phyloP scores from a whole-genome alignment of 495 filamentous ascomycete genomes.

The Aspergillus asperescens region DNA sequence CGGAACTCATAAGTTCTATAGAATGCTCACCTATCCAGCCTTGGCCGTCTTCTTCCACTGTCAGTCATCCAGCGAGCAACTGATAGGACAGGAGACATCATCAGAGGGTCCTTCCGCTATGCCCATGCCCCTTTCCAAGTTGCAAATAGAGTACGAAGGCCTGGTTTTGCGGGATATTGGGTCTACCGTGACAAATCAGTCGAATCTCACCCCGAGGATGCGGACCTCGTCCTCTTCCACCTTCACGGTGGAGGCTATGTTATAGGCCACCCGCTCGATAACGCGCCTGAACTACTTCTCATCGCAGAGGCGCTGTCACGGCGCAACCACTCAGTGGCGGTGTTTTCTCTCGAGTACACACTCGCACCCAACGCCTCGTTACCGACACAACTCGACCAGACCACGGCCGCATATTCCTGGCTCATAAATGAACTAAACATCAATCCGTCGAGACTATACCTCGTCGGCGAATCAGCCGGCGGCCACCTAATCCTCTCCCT shows the following conservation, averaged over 20 bases:
- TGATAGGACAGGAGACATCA: neutral
- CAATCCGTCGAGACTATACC: conserved; percentile 6
- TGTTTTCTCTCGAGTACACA: conserved; percentile 11
- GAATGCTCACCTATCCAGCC: neutral
- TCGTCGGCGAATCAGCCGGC: conserved; percentile 11
- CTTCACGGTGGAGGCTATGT: conserved; percentile 11
- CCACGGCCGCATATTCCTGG: conserved; percentile 11
- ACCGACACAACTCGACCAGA: conserved; percentile 10
- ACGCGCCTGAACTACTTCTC: conserved; percentile 9
- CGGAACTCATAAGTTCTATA: neutral
- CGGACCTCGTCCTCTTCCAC: conserved; percentile 11
- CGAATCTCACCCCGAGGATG: neutral
- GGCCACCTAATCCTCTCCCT: conserved; percentile 10
- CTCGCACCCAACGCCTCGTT: conserved; percentile 7
- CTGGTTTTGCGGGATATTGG: conserved; percentile 7
- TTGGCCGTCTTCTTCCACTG: conserved; percentile 5
- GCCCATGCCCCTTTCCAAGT: conserved; percentile 1
- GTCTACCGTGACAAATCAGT: conserved; percentile 2
- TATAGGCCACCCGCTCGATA: conserved; percentile 9
- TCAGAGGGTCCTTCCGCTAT: conserved; percentile 5
- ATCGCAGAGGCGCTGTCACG: conserved; percentile 3
- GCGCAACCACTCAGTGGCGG: conserved; percentile 3
- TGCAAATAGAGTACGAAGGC: conserved; percentile 1
- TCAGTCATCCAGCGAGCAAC: conserved; percentile 6
- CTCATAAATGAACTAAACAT: neutral